Base-by-base conservation (phyloP, 1,284 basidiomycete genomes). In the Gymnopus androsaceus region DNA sequence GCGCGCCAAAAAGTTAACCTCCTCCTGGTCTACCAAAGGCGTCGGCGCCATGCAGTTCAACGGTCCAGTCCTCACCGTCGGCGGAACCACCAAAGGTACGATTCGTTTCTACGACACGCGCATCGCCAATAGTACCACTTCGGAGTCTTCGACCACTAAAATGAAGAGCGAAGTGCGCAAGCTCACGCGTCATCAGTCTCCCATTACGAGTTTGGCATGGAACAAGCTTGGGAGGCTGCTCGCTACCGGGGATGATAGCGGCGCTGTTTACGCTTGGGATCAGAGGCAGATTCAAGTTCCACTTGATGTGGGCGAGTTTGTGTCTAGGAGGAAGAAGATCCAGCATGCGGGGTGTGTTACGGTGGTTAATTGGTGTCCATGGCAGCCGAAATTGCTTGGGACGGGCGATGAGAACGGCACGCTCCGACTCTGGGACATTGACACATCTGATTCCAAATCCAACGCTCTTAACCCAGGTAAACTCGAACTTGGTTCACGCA, bases 351-450 rank as follows among this genome's bases (percentile, higher is more conserved):
- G 75, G 28, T 74, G 78, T 0, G 77, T 88, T 42, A 84, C 86
- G 90, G 93, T 93, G 1, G 74, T 98, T 33, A 85, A 91, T 0
- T 98, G 95, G 92, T 94, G 89, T 67, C 94, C 94, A 0, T 96
- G 94, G 93, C 87, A 92, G 64, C 76, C 83, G 0, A 90, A 88
- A 62, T 74, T 95, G 4, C 80, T 98, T 21, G 93, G 93, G 1
- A 89, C 91, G 0, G 95, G 94, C 4, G 94, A 94, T 56, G 82
- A 83, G 0, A 85, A 88, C 58, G 90, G 92, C 38, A 84, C 83
- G n/a, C 85, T 95, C 61, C 88, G 90, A 48, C 79, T 94, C 38
- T 95, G 92, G 87, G 80, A 79, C 55, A 66, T 83, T 56, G 78
- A 79, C 51, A 70, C 75, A 21, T 75, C 78, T 1, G 69, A 61